A percentile compares a stretch with the other conserved stretches of the same genome.
Evolutionary conservation across 2,329 filamentous ascomycete genomes (phyloP).

Genomic region (Aureobasidium sp.): DNA sequence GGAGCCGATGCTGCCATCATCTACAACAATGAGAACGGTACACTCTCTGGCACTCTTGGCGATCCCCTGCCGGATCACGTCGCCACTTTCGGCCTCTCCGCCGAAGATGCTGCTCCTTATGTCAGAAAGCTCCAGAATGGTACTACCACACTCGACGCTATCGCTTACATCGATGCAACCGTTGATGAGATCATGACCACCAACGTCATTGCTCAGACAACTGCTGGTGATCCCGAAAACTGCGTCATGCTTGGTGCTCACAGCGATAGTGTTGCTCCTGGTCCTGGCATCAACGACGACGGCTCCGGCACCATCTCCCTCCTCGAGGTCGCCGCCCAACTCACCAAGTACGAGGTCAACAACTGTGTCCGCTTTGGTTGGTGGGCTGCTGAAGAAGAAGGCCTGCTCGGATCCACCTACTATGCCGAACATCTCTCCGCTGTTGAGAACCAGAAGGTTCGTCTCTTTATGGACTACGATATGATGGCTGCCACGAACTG

Average conservation of each 20-base stretch:
- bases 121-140: constrained; percentile 44
- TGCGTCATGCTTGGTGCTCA: constrained; percentile 52
- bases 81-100: constrained; percentile 59
- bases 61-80: constrained; percentile 39
- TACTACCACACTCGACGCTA: constrained; percentile 26
- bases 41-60: constrained; percentile 60
- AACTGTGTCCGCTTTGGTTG: constrained; percentile 60
- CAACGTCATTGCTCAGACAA: constrained; percentile 54
- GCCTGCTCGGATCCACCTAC: constrained; percentile 51
- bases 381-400: constrained; percentile 57
- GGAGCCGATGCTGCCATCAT: constrained; percentile 64
- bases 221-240: constrained; percentile 49
- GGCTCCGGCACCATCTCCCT: constrained; percentile 57
- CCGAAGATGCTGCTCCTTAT: constrained; percentile 49
- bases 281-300: constrained; percentile 70
- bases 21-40: constrained; percentile 58
- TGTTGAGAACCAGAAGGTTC: constrained; percentile 48
- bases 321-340: constrained; percentile 49
- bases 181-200: constrained; percentile 39
- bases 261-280: constrained; percentile 51
- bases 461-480: constrained; percentile 61
- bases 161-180: constrained; percentile 33
- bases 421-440: constrained; percentile 44
- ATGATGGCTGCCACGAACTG: constrained; percentile 61
- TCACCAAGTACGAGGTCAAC: constrained; percentile 63